A percentile compares a stretch with the other conserved stretches of the same genome.
phyloP scores from a whole-genome alignment of 441 rosid species.

The Aleurites moluccanus region DNA sequence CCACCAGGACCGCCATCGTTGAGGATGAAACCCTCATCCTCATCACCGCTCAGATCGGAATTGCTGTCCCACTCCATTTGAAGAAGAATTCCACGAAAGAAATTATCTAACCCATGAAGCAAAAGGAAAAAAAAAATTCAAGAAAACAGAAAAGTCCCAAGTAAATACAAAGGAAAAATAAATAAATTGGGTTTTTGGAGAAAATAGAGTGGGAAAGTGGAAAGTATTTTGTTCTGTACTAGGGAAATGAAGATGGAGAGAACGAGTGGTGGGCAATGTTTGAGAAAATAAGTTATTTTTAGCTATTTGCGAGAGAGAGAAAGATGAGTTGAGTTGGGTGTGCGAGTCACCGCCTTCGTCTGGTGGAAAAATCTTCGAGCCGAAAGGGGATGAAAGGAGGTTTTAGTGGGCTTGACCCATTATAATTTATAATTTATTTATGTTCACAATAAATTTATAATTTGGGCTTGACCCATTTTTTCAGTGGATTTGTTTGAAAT shows the following conservation, averaged over 20 bases:
- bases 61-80: conserved; percentile 98
- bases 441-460: too few species aligned
- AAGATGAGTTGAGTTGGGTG: background rate
- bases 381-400: too few species aligned
- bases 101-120: conserved; percentile 9
- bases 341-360: background rate
- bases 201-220: background rate
- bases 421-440: too few species aligned
- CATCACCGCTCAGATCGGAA: conserved; percentile 82
- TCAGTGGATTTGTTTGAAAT: too few species aligned
- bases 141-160: background rate
- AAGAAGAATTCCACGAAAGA: conserved; percentile 12
- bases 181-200: conserved; percentile 2
- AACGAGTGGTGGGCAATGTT: conserved; percentile 45
- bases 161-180: background rate
- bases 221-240: background rate
- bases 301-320: background rate
- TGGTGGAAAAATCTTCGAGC: background rate
- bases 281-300: conserved; percentile 13
- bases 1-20: conserved; percentile 42
- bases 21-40: conserved; percentile 51
- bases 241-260: conserved; percentile 2
- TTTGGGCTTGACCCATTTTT: too few species aligned
- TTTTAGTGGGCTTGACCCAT: too few species aligned
- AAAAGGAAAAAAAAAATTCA: background rate